Evolutionary conservation across 139 green algal species (phyloP), one percentile per base, ranked within the genome.

Genomic region (Chloropicon primus): DNA sequence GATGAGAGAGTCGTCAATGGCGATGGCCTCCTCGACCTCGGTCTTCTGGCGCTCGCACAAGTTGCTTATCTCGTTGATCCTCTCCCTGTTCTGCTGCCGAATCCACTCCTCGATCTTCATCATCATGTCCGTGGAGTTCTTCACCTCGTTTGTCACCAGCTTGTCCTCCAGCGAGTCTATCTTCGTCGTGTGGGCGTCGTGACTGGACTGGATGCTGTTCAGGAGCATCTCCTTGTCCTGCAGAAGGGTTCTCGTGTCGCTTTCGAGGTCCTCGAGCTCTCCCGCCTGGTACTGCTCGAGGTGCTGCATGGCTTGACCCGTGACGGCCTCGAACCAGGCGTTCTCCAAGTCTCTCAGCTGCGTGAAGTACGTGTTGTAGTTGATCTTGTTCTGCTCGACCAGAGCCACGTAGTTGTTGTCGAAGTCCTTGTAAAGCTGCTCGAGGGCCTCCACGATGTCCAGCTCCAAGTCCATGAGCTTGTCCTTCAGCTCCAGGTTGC

Each of bases 131-230:
- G 88, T 84, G 24, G 81, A 81, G 5, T 28, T 26, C 5, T 74
- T 53, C 26, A 86, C 76, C 84, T 92, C 87, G 21, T 83, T 80
- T 53, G 75, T 87, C 1, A 91, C 80, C 26, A 91, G 82, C 73
- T 81, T 74, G 75, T 94, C 89, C 84, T 94, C 89, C 72, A 93
- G 72, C 10, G 81, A 80, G 79, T 94, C 90, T 25, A 94, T 88
- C 78, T 86, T 87, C 54, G 79, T 73, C 25, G 84, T 88, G 82
- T 92, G 87, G 26, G 78, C 76, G 77, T 94, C 90, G 75, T 94
- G 90, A 2, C 84, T 89, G 1, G 82, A 78, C 77, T 90, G 87
- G 27, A 85, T 26, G 2, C 79, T 25, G 74, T 85, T 85, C 53
- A 88, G 73, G 5, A 88, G 77, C 27, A 71, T 79, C 29, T 88